Evolutionary conservation across 1,284 basidiomycete genomes (phyloP).

Genomic region (Afroboletus lepidellus): DNA sequence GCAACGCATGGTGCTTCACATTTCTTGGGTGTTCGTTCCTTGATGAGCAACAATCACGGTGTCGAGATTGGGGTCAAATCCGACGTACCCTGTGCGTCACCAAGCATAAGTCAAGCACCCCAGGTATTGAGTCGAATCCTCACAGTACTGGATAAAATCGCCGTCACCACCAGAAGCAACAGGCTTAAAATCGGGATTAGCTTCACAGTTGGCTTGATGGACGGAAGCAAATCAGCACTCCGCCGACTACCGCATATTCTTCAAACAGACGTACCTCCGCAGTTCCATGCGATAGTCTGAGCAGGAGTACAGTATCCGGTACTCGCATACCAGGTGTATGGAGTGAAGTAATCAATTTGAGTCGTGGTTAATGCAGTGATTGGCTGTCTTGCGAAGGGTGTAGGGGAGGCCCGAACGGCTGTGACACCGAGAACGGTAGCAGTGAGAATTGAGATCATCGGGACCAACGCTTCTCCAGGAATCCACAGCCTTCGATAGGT

Average conservation of each 20-base stretch:
- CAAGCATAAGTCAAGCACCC: background rate
- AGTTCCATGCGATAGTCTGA: conserved; percentile 52
- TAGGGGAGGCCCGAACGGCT: conserved; percentile 25
- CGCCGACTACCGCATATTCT: background rate
- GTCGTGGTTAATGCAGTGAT: conserved; percentile 43
- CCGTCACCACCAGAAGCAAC: conserved; percentile 66
- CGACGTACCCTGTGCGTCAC: conserved; percentile 38
- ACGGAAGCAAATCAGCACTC: background rate
- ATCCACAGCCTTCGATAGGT: background rate
- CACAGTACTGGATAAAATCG: conserved; percentile 48
- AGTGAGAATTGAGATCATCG: conserved; percentile 21
- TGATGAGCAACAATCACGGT: conserved; percentile 39
- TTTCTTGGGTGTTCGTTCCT: conserved; percentile 34
- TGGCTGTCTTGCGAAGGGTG: conserved; percentile 29
- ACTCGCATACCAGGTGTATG: conserved; percentile 58
- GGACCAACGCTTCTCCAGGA: background rate
- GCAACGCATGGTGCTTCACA: conserved; percentile 30
- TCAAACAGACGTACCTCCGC: conserved; percentile 47
- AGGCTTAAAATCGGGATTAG: conserved; percentile 55
- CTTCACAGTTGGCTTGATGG: conserved; percentile 49
- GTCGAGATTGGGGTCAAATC: conserved; percentile 35
- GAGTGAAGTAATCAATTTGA: conserved; percentile 48
- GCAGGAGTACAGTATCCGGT: conserved; percentile 53
- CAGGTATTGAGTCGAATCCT: conserved; percentile 6
- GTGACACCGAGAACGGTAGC: conserved; percentile 16